These are phyloP conservation scores for Lentinula novae-zelandiae DNA, from an alignment of 1,284 basidiomycete species.

Conservation along the genomic window DNA sequence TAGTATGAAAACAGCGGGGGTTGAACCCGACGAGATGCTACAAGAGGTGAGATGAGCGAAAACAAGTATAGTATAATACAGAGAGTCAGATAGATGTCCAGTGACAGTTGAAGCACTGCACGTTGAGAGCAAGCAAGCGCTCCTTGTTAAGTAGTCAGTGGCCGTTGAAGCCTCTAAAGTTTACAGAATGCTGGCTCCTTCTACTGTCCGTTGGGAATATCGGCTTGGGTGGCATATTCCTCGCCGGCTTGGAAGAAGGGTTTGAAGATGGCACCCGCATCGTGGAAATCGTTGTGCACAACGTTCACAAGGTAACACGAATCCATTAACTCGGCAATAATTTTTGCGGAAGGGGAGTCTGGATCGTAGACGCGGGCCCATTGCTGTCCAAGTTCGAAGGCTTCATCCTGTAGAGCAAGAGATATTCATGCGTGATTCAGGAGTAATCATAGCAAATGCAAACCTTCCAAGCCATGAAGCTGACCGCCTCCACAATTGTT, in stretches of 20 bases:
- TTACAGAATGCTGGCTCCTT: constrained; percentile 15
- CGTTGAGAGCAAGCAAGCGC: constrained; percentile 2
- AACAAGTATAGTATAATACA: constrained; percentile 3
- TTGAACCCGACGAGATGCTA: constrained; percentile 58
- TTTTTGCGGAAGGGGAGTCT: constrained; percentile 68
- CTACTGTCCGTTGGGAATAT: constrained; percentile 25
- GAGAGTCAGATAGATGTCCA: constrained; percentile 1
- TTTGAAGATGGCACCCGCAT: constrained; percentile 80
- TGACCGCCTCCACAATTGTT: constrained; percentile 95
- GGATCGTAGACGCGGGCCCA: constrained; percentile 92
- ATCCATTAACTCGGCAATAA: constrained; percentile 81
- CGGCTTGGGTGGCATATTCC: constrained; percentile 44
- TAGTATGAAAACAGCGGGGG: constrained; percentile 53
- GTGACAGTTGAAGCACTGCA: constrained; percentile 9
- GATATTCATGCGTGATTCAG: neutral
- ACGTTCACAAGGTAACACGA: constrained; percentile 91
- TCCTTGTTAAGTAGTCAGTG: neutral
- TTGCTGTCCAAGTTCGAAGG: constrained; percentile 91
- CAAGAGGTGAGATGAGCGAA: constrained; percentile 11
- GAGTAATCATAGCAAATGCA: constrained; percentile 17
- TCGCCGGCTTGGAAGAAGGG: constrained; percentile 79
- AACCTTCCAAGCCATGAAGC: constrained; percentile 97
- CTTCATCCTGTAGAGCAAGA: constrained; percentile 72
- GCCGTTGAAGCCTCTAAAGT: constrained; percentile 1
- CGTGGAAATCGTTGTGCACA: constrained; percentile 95